A percentile compares a stretch with the other conserved stretches of the same genome.
Evolutionary conservation across 768 basidiomycete genomes (phyloP).

Genomic region (Nidularia pulvinata): DNA sequence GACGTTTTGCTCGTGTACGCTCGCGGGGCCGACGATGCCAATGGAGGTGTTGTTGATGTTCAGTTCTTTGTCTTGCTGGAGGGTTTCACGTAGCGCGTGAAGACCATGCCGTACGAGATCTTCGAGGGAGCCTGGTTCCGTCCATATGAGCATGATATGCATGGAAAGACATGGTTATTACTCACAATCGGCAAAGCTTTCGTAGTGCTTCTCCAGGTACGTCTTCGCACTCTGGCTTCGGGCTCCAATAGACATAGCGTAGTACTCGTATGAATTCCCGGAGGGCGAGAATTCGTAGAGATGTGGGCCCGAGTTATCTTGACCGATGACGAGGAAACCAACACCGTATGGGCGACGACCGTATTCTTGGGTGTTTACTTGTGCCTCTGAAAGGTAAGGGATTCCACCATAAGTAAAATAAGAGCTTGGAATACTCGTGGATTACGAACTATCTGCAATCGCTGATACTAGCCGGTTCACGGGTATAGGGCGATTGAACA

Average conservation of each 20-base stretch:
- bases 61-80: constrained; percentile 98
- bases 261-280: constrained; percentile 97
- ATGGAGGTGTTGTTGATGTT: constrained; percentile 93
- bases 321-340: constrained; percentile 96
- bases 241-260: constrained; percentile 98
- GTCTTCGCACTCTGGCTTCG: constrained; percentile 99
- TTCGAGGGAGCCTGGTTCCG: constrained; percentile 69
- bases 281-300: constrained; percentile 98
- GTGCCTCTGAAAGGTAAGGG: constrained; percentile 67
- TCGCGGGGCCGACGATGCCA: constrained; percentile 83
- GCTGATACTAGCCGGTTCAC: constrained; percentile 91
- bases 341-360: constrained; percentile 98
- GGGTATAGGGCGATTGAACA: constrained; percentile 93
- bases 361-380: constrained; percentile 98
- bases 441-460: constrained; percentile 89
- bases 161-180: constrained; percentile 9
- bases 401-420: too few relatives aligned
- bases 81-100: constrained; percentile 92
- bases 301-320: constrained; percentile 96
- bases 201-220: constrained; percentile 94
- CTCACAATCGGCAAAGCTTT: constrained; percentile 85
- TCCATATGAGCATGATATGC: neutral
- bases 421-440: too few relatives aligned
- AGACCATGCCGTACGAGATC: constrained; percentile 92
- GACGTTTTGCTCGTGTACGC: constrained; percentile 52